These are phyloP conservation scores for Zopfia rhizophila DNA, from an alignment of 2,329 filamentous ascomycete species.

Conservation along the genomic window DNA sequence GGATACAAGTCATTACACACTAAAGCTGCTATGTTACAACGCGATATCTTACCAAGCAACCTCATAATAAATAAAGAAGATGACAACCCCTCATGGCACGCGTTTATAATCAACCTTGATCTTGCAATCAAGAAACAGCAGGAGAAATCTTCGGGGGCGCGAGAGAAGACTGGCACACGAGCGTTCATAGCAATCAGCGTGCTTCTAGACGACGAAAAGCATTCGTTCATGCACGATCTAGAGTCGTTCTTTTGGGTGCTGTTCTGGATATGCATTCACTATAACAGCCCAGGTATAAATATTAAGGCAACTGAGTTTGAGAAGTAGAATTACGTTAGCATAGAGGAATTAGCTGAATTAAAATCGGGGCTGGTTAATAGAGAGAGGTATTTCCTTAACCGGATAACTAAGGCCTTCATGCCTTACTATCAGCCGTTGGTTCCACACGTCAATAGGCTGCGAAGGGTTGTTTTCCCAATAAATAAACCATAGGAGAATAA, in stretches of 20 bases:
- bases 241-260: conserved; percentile 63
- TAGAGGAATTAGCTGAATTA: conserved; percentile 50
- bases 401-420: conserved; percentile 42
- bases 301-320: conserved; percentile 47
- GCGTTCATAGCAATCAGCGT: conserved; percentile 61
- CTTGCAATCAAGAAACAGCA: conserved; percentile 48
- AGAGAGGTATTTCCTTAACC: conserved; percentile 43
- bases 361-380: conserved; percentile 45
- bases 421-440: conserved; percentile 50
- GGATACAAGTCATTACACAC: conserved; percentile 50
- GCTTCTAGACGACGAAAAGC: conserved; percentile 51
- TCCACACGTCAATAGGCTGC: conserved; percentile 52
- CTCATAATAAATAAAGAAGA: conserved; percentile 60
- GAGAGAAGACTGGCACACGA: conserved; percentile 56
- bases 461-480: conserved; percentile 49
- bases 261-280: conserved; percentile 60
- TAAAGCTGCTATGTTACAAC: conserved; percentile 52
- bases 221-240: conserved; percentile 61
- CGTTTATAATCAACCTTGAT: conserved; percentile 58
- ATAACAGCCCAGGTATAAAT: too few species aligned
- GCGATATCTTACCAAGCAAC: conserved; percentile 60
- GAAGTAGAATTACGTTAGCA: conserved; percentile 48
- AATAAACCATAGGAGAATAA: conserved; percentile 20
- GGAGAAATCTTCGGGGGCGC: conserved; percentile 51
- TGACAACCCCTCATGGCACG: conserved; percentile 50